These are phyloP conservation scores for Ustilago cynodontis DNA, from an alignment of 1,284 basidiomycete species.

Conservation along the genomic window DNA sequence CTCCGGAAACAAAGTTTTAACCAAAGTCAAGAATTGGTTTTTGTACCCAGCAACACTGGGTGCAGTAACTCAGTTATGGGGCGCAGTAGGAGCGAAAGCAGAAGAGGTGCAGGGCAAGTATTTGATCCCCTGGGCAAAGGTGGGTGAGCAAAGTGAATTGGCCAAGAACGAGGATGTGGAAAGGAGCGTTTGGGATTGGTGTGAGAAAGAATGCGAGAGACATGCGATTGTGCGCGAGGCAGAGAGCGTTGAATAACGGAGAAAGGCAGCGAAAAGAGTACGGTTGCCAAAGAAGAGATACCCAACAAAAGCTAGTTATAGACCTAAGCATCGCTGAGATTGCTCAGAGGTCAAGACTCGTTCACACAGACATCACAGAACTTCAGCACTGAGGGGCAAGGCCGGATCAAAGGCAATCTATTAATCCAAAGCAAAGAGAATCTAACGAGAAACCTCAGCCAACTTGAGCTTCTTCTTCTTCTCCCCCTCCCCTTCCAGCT, in stretches of 20 bases:
- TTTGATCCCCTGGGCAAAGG: constrained; percentile 52
- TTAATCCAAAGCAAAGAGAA: not conserved
- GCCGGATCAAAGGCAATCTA: not conserved
- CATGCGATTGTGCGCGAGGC: constrained; percentile 15
- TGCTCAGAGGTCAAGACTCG: too few relatives aligned
- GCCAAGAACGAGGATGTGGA: constrained; percentile 18
- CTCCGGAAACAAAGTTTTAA: constrained; percentile 7
- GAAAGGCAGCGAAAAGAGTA: too few relatives aligned
- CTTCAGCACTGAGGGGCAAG: too few relatives aligned
- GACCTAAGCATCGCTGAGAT: too few relatives aligned
- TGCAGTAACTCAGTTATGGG: constrained; percentile 57
- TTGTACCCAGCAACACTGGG: constrained; percentile 36
- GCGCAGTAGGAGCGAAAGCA: constrained; percentile 16
- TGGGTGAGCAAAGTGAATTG: constrained; percentile 29
- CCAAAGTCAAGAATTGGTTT: constrained; percentile 35
- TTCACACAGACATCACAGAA: too few relatives aligned
- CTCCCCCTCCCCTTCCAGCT: not conserved
- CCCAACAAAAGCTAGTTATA: too few relatives aligned
- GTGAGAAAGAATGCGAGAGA: constrained; percentile 43
- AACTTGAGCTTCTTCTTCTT: constrained; percentile 23
- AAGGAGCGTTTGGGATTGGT: constrained; percentile 43
- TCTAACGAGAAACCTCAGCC: not conserved
- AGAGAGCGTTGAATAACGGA: not conserved
- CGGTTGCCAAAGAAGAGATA: too few relatives aligned
- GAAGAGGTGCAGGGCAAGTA: constrained; percentile 43